These are phyloP conservation scores for Ilex aquifolium DNA, from an alignment of 257 asterid species.

Conservation along the genomic window DNA sequence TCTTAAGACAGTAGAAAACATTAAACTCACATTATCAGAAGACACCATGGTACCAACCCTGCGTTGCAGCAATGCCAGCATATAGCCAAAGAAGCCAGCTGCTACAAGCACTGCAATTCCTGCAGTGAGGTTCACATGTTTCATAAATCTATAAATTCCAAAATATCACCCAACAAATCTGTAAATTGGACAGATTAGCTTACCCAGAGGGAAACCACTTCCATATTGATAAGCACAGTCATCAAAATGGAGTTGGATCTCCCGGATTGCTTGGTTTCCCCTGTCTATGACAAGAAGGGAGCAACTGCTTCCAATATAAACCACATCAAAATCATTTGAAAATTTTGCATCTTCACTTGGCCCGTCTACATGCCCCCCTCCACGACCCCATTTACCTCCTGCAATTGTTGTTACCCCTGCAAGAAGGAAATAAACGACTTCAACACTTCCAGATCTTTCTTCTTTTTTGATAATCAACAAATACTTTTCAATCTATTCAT, in stretches of 20 bases:
- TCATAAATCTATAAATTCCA: neutral
- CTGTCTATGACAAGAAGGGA: slow-evolving; percentile 95
- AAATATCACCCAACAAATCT: no score
- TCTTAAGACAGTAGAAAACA: no score
- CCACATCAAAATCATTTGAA: slow-evolving; percentile 89
- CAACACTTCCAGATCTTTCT: no score
- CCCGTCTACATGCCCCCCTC: slow-evolving; percentile 90
- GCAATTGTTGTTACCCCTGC: slow-evolving; percentile 93
- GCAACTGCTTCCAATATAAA: slow-evolving; percentile 92
- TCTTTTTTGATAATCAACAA: no score
- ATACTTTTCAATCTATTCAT: no score
- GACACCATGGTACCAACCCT: slow-evolving; percentile 61
- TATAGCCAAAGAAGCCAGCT: slow-evolving; percentile 92
- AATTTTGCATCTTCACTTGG: slow-evolving; percentile 97
- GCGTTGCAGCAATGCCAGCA: slow-evolving; percentile 82
- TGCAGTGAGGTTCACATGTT: slow-evolving; percentile 18
- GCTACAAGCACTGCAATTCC: slow-evolving; percentile 78
- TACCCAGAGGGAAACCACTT: slow-evolving; percentile 86
- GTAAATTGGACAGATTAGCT: slow-evolving; percentile 4
- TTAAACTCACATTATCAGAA: slow-evolving; percentile 58
- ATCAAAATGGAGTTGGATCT: slow-evolving; percentile 87
- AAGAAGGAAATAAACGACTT: neutral
- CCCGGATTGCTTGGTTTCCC: slow-evolving; percentile 89
- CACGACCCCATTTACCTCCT: slow-evolving; percentile 87
- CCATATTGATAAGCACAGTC: slow-evolving; percentile 99